Percentiles rank a stretch among this genome's conserved stretches.
These are phyloP conservation scores for Penicillium ucsense DNA, from an alignment of 495 filamentous ascomycete genomes.

Conservation along the genomic window DNA sequence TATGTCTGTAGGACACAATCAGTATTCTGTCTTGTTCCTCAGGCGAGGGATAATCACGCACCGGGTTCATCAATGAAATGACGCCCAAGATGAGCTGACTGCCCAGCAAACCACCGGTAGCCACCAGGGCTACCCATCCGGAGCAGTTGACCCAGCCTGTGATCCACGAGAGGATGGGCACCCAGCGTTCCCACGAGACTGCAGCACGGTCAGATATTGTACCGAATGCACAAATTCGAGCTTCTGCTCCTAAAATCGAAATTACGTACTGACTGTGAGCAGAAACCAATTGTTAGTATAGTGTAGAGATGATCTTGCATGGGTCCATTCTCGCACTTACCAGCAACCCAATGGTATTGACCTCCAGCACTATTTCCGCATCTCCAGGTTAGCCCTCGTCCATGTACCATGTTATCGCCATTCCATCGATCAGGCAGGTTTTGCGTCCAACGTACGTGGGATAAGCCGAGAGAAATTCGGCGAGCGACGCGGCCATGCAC, in stretches of 20 bases:
- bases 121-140: slow-evolving; percentile 55
- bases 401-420: no score
- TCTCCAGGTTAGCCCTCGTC: slow-evolving; percentile 23
- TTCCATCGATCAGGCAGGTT: no score
- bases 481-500: slow-evolving; percentile 60
- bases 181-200: slow-evolving; percentile 44
- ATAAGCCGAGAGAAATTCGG: slow-evolving; percentile 65
- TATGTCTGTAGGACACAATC: slow-evolving; percentile 28
- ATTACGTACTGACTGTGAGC: background rate
- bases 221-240: slow-evolving; percentile 9
- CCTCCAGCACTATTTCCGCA: slow-evolving; percentile 38
- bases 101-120: slow-evolving; percentile 41
- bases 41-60: slow-evolving; percentile 5
- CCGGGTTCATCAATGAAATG: slow-evolving; percentile 48
- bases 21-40: no score
- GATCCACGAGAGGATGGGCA: slow-evolving; percentile 55
- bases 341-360: slow-evolving; percentile 70
- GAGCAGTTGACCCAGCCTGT: slow-evolving; percentile 70
- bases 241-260: background rate
- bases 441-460: slow-evolving; percentile 38
- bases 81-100: slow-evolving; percentile 50
- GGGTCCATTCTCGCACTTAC: slow-evolving; percentile 6
- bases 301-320: background rate
- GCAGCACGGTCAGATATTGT: background rate
- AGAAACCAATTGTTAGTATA: background rate